Evolutionary conservation across 768 basidiomycete genomes (phyloP).

Genomic region (Lepiota subincarnata): DNA sequence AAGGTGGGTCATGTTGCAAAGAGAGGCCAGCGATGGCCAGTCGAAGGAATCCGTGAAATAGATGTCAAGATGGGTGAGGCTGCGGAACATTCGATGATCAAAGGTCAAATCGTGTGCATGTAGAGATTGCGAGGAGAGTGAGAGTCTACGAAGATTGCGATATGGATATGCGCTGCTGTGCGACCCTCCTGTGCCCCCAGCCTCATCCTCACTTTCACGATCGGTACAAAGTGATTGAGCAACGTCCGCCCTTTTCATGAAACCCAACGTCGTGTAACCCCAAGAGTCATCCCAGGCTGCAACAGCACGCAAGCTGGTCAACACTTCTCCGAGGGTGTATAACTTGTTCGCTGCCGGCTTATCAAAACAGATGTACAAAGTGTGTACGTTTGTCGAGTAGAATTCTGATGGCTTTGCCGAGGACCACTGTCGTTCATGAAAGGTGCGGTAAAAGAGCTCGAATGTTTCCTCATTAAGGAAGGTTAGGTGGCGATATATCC

Average conservation of each 20-base stretch:
- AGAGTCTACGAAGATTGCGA: constrained; percentile 2
- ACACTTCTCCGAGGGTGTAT: neutral
- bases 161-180: neutral
- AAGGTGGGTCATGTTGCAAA: constrained; percentile 1
- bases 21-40: constrained; percentile 1
- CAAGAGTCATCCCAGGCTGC: constrained; percentile 8
- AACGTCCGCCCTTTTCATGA: neutral
- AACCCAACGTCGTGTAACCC: neutral
- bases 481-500: constrained; percentile 1
- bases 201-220: neutral
- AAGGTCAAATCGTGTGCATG: neutral
- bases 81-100: constrained; percentile 1
- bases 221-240: no score
- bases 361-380: neutral
- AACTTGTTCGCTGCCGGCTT: neutral
- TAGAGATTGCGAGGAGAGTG: neutral
- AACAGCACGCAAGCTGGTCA: neutral
- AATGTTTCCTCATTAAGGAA: neutral
- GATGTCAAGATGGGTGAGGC: constrained; percentile 7
- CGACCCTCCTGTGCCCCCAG: neutral
- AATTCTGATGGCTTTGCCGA: constrained; percentile 2
- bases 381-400: constrained; percentile 5
- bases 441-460: constrained; percentile 7
- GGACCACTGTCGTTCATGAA: constrained; percentile 1
- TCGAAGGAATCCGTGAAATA: constrained; percentile 2